These are phyloP conservation scores for Houttuynia cordata DNA, from an alignment of 164 flowering plant genomes.

Conservation along the genomic window DNA sequence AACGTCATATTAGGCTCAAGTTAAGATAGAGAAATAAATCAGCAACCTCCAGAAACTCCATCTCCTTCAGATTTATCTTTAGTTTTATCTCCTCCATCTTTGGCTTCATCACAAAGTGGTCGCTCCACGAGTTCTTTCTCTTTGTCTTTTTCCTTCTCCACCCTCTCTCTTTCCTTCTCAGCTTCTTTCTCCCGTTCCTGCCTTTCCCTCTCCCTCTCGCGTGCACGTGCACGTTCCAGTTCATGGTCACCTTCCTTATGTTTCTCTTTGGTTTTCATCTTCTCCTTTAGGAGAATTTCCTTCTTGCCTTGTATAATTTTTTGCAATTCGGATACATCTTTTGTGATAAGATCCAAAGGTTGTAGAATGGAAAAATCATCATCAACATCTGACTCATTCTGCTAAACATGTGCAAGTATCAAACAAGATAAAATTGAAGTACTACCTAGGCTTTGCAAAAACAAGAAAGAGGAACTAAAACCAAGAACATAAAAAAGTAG, in stretches of 20 bases:
- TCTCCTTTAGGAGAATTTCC: constrained; percentile 43
- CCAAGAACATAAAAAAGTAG: constrained; percentile 1
- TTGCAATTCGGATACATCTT: constrained; percentile 62
- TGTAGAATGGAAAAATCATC: constrained; percentile 87
- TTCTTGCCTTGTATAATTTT: constrained; percentile 69
- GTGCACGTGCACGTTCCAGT: constrained; percentile 21
- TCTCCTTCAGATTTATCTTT: constrained; percentile 40
- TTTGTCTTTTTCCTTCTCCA: constrained; percentile 18
- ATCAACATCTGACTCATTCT: constrained; percentile 80
- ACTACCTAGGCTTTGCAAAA: neutral
- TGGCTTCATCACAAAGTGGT: constrained; percentile 17
- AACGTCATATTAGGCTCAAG: too few species aligned
- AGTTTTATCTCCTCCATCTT: constrained; percentile 34
- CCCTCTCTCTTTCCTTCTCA: constrained; percentile 19
- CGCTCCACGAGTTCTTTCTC: constrained; percentile 7
- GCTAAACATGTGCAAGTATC: constrained; percentile 22
- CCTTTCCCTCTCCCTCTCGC: constrained; percentile 13
- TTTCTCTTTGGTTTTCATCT: constrained; percentile 40
- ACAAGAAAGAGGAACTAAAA: too few species aligned
- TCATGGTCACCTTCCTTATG: constrained; percentile 23
- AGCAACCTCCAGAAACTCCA: constrained; percentile 41
- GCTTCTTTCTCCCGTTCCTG: constrained; percentile 22
- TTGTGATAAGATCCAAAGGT: constrained; percentile 91
- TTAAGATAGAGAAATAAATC: neutral
- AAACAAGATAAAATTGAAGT: constrained; percentile 12